Percentiles rank a stretch among this genome's conserved stretches.
Evolutionary conservation across 2,329 filamentous ascomycete species (phyloP).

Genomic region (Lasiodiplodia gonubiensis): DNA sequence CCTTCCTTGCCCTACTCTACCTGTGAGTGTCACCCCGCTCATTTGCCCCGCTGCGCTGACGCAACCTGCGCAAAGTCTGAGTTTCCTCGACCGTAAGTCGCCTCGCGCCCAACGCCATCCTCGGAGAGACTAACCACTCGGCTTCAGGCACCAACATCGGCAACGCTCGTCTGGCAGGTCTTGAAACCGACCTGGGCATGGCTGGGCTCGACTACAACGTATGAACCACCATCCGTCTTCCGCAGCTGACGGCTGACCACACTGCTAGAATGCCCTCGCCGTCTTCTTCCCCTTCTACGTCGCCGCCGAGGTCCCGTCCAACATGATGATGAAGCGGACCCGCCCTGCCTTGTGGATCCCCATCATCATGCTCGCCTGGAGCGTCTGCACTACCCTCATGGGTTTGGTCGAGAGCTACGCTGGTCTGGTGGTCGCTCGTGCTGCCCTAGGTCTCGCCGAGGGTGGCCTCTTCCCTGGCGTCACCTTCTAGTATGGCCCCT

Average conservation of each 20-base stretch:
- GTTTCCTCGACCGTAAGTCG: constrained; percentile 55
- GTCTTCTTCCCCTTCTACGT: constrained; percentile 65
- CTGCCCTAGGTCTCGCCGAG: constrained; percentile 52
- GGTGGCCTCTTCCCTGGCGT: constrained; percentile 34
- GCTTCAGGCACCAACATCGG: constrained; percentile 53
- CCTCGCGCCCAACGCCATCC: neutral
- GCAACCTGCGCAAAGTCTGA: constrained; percentile 43
- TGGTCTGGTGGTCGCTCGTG: constrained; percentile 52
- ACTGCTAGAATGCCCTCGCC: constrained; percentile 54
- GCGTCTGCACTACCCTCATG: constrained; percentile 57
- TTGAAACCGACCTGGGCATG: constrained; percentile 45
- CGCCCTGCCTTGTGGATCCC: constrained; percentile 53
- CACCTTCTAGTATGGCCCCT: neutral
- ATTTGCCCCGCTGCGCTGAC: neutral
- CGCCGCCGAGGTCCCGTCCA: constrained; percentile 60
- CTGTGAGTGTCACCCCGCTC: constrained; percentile 44
- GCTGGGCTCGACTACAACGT: constrained; percentile 42
- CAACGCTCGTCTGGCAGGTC: constrained; percentile 47
- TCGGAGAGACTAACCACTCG: neutral
- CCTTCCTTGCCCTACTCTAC: constrained; percentile 65
- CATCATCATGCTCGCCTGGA: constrained; percentile 59
- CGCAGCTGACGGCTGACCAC: constrained; percentile 47
- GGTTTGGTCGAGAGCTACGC: constrained; percentile 54
- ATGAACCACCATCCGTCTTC: constrained; percentile 29
- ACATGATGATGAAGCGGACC: constrained; percentile 65